Evolutionary conservation across 2,329 filamentous ascomycete species (phyloP).

Genomic region (Lasiodiplodia hormozganensis): DNA sequence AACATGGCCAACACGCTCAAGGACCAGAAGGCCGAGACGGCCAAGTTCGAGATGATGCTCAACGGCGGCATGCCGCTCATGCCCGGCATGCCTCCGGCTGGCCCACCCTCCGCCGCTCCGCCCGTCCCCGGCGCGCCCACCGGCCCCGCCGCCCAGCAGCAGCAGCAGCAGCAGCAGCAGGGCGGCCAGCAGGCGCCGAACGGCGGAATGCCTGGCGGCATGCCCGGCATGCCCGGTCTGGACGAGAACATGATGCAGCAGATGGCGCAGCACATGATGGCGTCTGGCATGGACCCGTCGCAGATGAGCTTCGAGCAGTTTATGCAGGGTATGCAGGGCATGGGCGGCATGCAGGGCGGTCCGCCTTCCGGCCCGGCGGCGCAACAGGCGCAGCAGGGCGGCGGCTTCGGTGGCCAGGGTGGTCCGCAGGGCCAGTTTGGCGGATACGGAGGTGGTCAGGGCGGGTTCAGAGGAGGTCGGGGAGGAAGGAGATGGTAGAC

Average conservation of each 20-base stretch:
- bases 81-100: conserved; percentile 38
- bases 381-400: conserved; percentile 21
- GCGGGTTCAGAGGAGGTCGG: conserved; percentile 26
- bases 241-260: conserved; percentile 66
- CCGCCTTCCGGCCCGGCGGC: conserved; percentile 26
- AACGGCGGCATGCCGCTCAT: conserved; percentile 33
- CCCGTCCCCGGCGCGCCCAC: conserved; percentile 38
- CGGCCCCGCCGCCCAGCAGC: conserved; percentile 37
- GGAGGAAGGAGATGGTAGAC: conserved; percentile 25
- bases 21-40: conserved; percentile 76
- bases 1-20: conserved; percentile 77
- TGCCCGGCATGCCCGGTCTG: conserved; percentile 53
- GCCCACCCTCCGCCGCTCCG: conserved; percentile 34
- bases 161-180: conserved; percentile 21
- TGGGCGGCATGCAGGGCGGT: conserved; percentile 29
- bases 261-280: conserved; percentile 63
- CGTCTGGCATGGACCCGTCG: conserved; percentile 60
- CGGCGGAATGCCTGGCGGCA: conserved; percentile 33
- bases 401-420: conserved; percentile 24
- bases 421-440: conserved; percentile 22
- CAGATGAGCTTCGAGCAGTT: conserved; percentile 62
- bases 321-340: conserved; percentile 60
- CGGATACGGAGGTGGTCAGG: conserved; percentile 26
- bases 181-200: conserved; percentile 23
- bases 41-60: conserved; percentile 67